phyloP scores from a whole-genome alignment of 352 stramenopile species.

The Pythium chondricola region DNA sequence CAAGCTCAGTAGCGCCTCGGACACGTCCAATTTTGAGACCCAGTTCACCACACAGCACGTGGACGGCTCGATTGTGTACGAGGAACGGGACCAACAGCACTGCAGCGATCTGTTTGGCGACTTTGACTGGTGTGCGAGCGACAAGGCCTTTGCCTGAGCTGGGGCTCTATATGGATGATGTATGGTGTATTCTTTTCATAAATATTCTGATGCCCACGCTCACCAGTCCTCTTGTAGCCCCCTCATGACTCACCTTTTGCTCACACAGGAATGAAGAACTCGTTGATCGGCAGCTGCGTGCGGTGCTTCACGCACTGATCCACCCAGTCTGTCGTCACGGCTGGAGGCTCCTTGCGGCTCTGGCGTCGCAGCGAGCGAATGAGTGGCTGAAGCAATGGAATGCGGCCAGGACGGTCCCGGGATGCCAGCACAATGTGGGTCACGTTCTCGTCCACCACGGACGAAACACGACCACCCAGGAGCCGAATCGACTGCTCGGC shows the following conservation, averaged over 20 bases:
- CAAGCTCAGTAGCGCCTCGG: conserved; percentile 31
- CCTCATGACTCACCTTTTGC: neutral
- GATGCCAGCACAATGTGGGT: conserved; percentile 57
- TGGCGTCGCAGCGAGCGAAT: conserved; percentile 44
- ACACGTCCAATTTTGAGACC: conserved; percentile 72
- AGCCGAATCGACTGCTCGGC: conserved; percentile 54
- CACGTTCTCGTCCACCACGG: conserved; percentile 33
- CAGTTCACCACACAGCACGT: conserved; percentile 71
- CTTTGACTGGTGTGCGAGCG: conserved; percentile 69
- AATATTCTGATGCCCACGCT: too few species aligned
- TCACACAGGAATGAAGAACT: conserved; percentile 52
- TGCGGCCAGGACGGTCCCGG: conserved; percentile 15
- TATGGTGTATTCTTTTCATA: too few species aligned
- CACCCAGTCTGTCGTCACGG: conserved; percentile 61
- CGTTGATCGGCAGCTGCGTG: conserved; percentile 44
- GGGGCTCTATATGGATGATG: neutral
- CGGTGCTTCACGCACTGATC: conserved; percentile 36
- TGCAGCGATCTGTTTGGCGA: conserved; percentile 42
- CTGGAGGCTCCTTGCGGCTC: conserved; percentile 36
- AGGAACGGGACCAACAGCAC: conserved; percentile 32
- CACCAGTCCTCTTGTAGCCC: too few species aligned
- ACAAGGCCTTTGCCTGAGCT: conserved; percentile 31
- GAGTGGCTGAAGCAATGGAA: conserved; percentile 34
- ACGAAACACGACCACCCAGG: conserved; percentile 38
- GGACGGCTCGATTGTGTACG: conserved; percentile 51